Evolutionary conservation across 2,329 filamentous ascomycete genomes (phyloP), one percentile per base, ranked within the genome.

Genomic region (Aspergillus hiratsukae): DNA sequence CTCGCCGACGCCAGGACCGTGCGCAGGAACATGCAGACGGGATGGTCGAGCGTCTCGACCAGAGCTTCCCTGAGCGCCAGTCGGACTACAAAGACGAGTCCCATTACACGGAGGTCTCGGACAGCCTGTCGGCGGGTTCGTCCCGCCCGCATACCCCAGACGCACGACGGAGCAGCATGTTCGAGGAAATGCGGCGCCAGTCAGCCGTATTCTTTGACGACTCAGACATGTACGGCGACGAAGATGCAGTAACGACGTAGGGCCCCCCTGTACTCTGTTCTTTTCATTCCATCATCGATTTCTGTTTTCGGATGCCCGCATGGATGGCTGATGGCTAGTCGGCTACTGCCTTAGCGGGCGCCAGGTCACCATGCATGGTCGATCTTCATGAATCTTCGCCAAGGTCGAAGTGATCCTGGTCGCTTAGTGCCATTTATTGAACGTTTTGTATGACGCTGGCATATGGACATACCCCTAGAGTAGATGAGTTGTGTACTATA

Each of bases 141-240:
- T 65, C 63, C 9, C 63, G 64, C 40, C 57, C 63, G 50, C 62
- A 65, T 21, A 63, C 64, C 50, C 62, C 64, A 17, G 62, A 40
- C 23, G 58, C 58, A 25, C 55, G 63, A 29, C 64, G 63, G 35
- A 64, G 67, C 14, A 72, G 68, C 46, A 65, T 78, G 21, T 61
- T 79, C 45, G 72, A 78, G 59, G 77, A 79, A 59, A 68, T 79
- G 59, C 67, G 72, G 40, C 70, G 77, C 46, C 77, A 79, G 60
- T 76, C 75, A 21, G 74, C 77, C 23, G 76, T 79, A 6, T 77
- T 79, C 57, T 79, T 78, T 62, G 73, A 77, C 49, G 76, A 78
- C 63, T 49, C 64, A 0, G 72, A 75, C 57, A 58, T 72, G 11
- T 71, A 71, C 52, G 64, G 63, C 6, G 66, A 70, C 28, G 68